Evolutionary conservation across 345 rosid species (phyloP), one percentile per base, ranked within the genome.

Genomic region (Pelargonium nanum): DNA sequence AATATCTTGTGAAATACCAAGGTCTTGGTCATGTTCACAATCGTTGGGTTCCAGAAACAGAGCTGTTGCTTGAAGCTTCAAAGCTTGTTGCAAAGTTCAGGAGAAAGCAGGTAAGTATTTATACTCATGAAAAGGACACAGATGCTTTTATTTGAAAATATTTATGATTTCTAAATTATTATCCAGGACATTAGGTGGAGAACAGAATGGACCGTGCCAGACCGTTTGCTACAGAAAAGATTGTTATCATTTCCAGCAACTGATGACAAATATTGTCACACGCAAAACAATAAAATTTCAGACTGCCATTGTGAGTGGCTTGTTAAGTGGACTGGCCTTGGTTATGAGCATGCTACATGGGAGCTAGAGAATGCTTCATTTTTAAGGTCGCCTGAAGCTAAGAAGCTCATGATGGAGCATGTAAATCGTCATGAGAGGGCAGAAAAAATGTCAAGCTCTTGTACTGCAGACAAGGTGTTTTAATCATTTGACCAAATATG

Each of bases 1-100:
- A 77, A 56, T 75, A 55, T 73, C 76, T 78, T 56, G 81, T 75
- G 3, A 83, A 83, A 59, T 80, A 73, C 78, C 68, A 72, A 66
- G 81, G 81, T 72, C 81, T 78, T 57, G 79, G 85, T 54, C 88
- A 83, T 76, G 72, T 78, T 78, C 83, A 83, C 58, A 83, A 83
- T 59, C 58, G 68, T 4, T 83, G 85, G 85, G 63, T 83, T 17
- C 71, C 80, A 7, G 88, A 78, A 68, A 60, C 51, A 44, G 62
- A 74, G 53, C 53, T 80, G 58, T 71, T 68, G 54, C 55, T 28
- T 67, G 72, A 80, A 67, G 78, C 72, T 64, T 75, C 80, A 32
- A 59, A 58, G 0, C 80, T 80, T 60, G 56, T 76, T 69, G 68
- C 72, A 25, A 67, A 69, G 28, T 82, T 77, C 70, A 72, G 22